A percentile compares a stretch with the other conserved stretches of the same genome.
These are phyloP conservation scores for Priceomyces haplophilus DNA, from an alignment of 805 yeast species.

Conservation along the genomic window DNA sequence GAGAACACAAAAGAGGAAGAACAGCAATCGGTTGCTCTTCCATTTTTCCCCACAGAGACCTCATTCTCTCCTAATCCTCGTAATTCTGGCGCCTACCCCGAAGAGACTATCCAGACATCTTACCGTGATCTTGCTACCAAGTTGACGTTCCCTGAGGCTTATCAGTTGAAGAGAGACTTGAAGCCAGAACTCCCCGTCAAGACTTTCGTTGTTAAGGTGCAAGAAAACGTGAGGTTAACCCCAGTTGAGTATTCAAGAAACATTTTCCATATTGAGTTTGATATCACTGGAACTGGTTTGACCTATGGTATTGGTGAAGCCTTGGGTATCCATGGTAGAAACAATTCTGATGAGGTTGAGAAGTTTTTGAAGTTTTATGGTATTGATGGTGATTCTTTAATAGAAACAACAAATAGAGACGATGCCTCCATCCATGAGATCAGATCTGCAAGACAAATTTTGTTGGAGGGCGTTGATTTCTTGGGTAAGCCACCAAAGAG, in stretches of 20 bases:
- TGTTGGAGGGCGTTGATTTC: slow-evolving; percentile 77
- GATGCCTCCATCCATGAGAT: slow-evolving; percentile 56
- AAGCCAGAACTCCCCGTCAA: slow-evolving; percentile 89
- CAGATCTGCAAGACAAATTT: slow-evolving; percentile 78
- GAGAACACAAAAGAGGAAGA: slow-evolving; percentile 25
- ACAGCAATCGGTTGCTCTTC: slow-evolving; percentile 28
- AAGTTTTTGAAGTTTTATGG: slow-evolving; percentile 71
- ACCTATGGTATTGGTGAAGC: slow-evolving; percentile 96
- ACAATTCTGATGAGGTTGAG: slow-evolving; percentile 60
- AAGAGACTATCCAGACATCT: slow-evolving; percentile 38
- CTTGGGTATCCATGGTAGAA: slow-evolving; percentile 90
- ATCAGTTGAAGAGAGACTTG: slow-evolving; percentile 49
- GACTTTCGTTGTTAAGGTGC: slow-evolving; percentile 83
- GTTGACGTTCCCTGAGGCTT: slow-evolving; percentile 81
- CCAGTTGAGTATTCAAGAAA: slow-evolving; percentile 88
- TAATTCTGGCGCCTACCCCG: slow-evolving; percentile 27
- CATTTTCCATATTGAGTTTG: slow-evolving; percentile 95
- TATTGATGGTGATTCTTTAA: slow-evolving; percentile 61
- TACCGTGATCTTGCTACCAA: slow-evolving; percentile 59
- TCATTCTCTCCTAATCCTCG: slow-evolving; percentile 66
- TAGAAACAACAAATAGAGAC: slow-evolving; percentile 71
- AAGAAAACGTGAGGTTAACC: slow-evolving; percentile 88
- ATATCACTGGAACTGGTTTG: slow-evolving; percentile 83
- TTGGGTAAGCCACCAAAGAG: slow-evolving; percentile 96
- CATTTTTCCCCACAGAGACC: slow-evolving; percentile 58